phyloP scores from a whole-genome alignment of 306 rosid species.

The Carpinus viminea region DNA sequence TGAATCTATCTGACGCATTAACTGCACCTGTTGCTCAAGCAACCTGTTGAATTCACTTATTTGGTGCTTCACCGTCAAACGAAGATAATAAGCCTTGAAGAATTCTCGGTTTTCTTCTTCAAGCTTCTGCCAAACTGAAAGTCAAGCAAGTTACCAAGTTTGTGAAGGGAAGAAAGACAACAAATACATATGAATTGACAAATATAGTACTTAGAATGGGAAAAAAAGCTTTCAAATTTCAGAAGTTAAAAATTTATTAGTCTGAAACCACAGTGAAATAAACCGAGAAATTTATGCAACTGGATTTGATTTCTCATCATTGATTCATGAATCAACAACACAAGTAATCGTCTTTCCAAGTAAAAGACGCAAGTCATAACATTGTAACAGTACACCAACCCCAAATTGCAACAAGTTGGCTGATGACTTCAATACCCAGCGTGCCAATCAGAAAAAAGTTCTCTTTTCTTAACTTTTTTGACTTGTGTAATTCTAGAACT shows the following conservation, averaged over 20 bases:
- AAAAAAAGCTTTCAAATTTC: not conserved
- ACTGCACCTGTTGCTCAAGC: slow-evolving; percentile 66
- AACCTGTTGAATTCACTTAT: slow-evolving; percentile 77
- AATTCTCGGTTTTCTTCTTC: slow-evolving; percentile 91
- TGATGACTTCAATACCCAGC: not conserved
- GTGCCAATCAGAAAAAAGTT: not conserved
- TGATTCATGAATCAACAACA: not conserved
- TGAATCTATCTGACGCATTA: slow-evolving; percentile 64
- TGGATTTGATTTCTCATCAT: not conserved
- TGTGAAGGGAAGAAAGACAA: slow-evolving; percentile 8
- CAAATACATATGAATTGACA: not conserved
- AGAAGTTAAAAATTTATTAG: not conserved
- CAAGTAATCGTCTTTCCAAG: not conserved
- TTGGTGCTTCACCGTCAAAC: slow-evolving; percentile 84
- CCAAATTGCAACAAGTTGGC: not conserved
- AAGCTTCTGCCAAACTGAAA: slow-evolving; percentile 94
- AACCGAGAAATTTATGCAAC: not conserved
- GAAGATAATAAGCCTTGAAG: slow-evolving; percentile 82
- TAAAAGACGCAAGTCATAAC: not conserved
- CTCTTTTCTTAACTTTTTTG: too few relatives aligned
- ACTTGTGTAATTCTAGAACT: too few relatives aligned
- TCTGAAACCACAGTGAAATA: not conserved
- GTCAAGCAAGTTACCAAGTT: slow-evolving; percentile 18
- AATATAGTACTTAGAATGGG: not conserved
- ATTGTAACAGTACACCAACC: not conserved